Evolutionary conservation across 331 rosid species (phyloP), one percentile per base, ranked within the genome.

Genomic region (Saraca asoca): DNA sequence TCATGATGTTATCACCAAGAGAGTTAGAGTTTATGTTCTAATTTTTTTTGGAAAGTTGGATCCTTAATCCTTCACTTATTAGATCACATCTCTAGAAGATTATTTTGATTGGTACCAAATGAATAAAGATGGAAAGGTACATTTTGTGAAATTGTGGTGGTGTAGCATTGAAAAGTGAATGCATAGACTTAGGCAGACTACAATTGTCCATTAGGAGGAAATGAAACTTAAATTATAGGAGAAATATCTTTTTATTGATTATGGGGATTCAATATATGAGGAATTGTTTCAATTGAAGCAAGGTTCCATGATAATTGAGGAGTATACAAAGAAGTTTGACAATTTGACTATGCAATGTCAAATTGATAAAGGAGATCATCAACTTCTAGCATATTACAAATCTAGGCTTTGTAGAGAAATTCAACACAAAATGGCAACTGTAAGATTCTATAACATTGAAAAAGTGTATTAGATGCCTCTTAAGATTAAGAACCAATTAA

Each of bases 181-280:
- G 1, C 5, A 9, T 8, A 17, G n/a, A n/a, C n/a, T n/a, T n/a
- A n/a, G n/a, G n/a, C 57, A 31, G 9, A 14, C 34, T 5, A 15
- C 16, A 0, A 33, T 64, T 16, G 6, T 7, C 0, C 19, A 48
- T 14, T 64, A 46, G 69, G 58, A 48, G 16, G 13, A 64, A 19
- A 64, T 64, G 69, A 15, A 15, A 4, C 19, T 42, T 9, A 62
- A 62, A 18, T 13, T 64, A 9, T 12, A 46, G 3, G 34, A 62
- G 9, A 62, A 20, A 33, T 14, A 48, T 10, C 31, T 64, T 5
- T 34, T 44, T 5, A 24, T 46, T 14, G 33, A 64, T 33, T 64
- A 31, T 46, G 58, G 49, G 17, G 14, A 64, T 3, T 12, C 31
- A 0, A 0, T 48, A 3, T 64, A 12, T 48, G 46, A 64, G 15